Evolutionary conservation across 129 eudicot genomes (phyloP).

Genomic region (Saussurea involucrata): DNA sequence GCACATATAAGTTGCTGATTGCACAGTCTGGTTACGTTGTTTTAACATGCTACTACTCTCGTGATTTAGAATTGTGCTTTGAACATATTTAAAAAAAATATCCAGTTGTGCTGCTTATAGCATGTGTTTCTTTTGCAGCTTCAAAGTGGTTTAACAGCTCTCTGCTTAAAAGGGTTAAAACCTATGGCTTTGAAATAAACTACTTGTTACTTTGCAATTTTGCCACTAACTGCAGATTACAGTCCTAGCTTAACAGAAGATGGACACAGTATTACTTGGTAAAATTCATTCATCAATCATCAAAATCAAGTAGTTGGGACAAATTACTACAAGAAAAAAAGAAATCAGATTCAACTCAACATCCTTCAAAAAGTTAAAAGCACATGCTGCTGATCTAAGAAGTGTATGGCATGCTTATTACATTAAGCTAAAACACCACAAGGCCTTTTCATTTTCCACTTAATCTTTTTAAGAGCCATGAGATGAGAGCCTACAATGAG

Average conservation of each 20-base stretch:
- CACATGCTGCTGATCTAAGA: neutral
- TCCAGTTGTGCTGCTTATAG: neutral
- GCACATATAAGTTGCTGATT: too few relatives aligned
- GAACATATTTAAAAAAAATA: neutral
- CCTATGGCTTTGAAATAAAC: neutral
- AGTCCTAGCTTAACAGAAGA: conserved; percentile 2
- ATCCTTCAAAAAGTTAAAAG: conserved; percentile 6
- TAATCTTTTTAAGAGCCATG: neutral
- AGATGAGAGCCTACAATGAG: neutral
- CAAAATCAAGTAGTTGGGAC: neutral
- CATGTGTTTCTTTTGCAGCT: neutral
- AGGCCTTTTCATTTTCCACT: conserved; percentile 8
- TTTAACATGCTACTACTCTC: neutral
- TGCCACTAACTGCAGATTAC: neutral
- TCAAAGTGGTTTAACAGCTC: neutral
- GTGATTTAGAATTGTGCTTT: neutral
- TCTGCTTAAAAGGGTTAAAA: neutral
- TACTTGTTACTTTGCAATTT: neutral
- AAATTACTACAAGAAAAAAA: neutral
- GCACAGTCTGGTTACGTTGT: neutral
- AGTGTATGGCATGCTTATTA: neutral
- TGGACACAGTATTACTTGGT: neutral
- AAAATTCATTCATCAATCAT: neutral
- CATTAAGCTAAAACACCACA: neutral
- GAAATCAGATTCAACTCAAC: neutral